Evolutionary conservation across 768 basidiomycete genomes (phyloP).

Genomic region (Psilocybe tampanensis): DNA sequence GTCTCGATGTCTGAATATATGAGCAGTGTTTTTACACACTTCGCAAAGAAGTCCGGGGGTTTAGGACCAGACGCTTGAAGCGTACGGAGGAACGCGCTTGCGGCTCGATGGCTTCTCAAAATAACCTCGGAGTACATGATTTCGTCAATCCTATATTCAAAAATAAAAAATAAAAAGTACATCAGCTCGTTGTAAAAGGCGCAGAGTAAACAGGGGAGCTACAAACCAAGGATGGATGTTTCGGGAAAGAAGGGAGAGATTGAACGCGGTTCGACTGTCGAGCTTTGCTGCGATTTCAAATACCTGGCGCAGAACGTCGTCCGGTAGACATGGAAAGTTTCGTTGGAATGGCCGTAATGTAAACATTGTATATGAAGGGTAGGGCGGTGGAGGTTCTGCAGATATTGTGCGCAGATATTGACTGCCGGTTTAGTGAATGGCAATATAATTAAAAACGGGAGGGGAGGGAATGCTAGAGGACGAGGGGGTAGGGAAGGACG

Average conservation of each 20-base stretch:
- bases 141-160: conserved; percentile 33
- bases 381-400: neutral
- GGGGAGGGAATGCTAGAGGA: neutral
- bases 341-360: neutral
- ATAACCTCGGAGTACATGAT: conserved; percentile 37
- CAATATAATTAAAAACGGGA: neutral
- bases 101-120: conserved; percentile 33
- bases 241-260: conserved; percentile 32
- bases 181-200: neutral
- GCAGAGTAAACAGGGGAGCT: neutral
- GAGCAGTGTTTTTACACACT: conserved; percentile 36
- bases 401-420: too few relatives aligned
- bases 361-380: neutral
- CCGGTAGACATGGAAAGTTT: conserved; percentile 21
- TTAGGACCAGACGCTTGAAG: conserved; percentile 36
- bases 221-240: conserved; percentile 34
- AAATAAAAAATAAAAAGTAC: neutral
- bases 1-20: conserved; percentile 37
- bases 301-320: conserved; percentile 38
- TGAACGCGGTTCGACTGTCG: conserved; percentile 33
- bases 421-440: too few relatives aligned
- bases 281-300: conserved; percentile 34
- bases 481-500: neutral
- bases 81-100: conserved; percentile 38
- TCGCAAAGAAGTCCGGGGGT: conserved; percentile 34